Evolutionary conservation across 805 yeast genomes (phyloP).

Genomic region (Yarrowia sp.): DNA sequence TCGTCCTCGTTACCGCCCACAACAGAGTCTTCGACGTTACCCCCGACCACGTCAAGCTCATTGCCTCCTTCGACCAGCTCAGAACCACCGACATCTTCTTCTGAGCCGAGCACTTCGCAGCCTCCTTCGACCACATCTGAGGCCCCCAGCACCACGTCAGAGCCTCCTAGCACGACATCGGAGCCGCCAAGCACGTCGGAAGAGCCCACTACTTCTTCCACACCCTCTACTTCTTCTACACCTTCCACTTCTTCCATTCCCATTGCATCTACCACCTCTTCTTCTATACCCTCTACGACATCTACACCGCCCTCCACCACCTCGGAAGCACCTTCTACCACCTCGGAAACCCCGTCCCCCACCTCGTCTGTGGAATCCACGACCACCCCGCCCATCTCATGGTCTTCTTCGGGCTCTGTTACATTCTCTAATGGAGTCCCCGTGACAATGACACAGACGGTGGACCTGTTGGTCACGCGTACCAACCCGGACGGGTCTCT

Average conservation of each 20-base stretch:
- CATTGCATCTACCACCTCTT: not conserved
- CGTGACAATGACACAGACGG: slow-evolving; percentile 4
- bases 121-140: not conserved
- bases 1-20: not conserved
- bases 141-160: not conserved
- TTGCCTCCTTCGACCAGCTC: not conserved
- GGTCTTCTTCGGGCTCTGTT: slow-evolving; percentile 10
- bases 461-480: slow-evolving; percentile 2
- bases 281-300: not conserved
- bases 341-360: not conserved
- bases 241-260: not conserved
- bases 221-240: not conserved
- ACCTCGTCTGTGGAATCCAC: not conserved
- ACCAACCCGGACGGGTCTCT: slow-evolving; percentile 26
- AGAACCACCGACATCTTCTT: not conserved
- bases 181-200: not conserved
- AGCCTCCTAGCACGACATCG: not conserved
- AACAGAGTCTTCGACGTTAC: not conserved
- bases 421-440: slow-evolving; percentile 21
- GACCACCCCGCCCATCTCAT: slow-evolving; percentile 7
- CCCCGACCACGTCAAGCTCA: not conserved
- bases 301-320: not conserved
- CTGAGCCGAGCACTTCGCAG: not conserved
- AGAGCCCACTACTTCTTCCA: not conserved
- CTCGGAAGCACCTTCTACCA: not conserved